These are phyloP conservation scores for Metarhizium rileyi DNA, from an alignment of 2,329 filamentous ascomycete species.

Conservation along the genomic window DNA sequence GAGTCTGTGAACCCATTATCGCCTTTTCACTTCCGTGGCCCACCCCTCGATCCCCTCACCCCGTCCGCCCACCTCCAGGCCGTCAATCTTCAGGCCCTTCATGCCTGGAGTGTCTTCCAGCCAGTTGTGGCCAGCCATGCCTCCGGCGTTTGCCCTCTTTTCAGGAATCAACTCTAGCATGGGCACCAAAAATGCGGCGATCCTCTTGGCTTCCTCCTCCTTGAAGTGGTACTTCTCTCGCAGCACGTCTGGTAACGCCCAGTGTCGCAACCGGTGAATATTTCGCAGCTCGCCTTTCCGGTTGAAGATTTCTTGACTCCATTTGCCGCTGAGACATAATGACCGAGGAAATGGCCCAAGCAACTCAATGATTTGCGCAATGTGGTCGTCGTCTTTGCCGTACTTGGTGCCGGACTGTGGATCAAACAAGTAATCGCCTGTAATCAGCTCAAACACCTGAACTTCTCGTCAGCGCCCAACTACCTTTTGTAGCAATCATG, in stretches of 20 bases:
- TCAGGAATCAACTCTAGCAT: slow-evolving; percentile 88
- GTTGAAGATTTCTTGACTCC: slow-evolving; percentile 98
- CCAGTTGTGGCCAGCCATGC: slow-evolving; percentile 82
- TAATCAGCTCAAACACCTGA: slow-evolving; percentile 94
- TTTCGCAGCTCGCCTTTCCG: slow-evolving; percentile 94
- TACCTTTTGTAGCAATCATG: neutral
- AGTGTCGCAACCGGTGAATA: slow-evolving; percentile 91
- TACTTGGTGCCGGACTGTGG: slow-evolving; percentile 98
- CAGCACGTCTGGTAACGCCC: slow-evolving; percentile 87
- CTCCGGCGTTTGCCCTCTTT: slow-evolving; percentile 86
- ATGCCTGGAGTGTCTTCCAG: slow-evolving; percentile 81
- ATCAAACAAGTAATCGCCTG: slow-evolving; percentile 96
- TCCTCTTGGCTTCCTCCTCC: slow-evolving; percentile 65
- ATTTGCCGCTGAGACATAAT: slow-evolving; percentile 85
- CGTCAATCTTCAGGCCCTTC: slow-evolving; percentile 65
- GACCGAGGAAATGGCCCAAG: slow-evolving; percentile 89
- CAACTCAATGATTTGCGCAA: slow-evolving; percentile 96
- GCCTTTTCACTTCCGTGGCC: slow-evolving; percentile 79
- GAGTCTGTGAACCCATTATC: slow-evolving; percentile 34
- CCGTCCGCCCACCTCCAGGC: slow-evolving; percentile 65
- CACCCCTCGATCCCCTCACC: slow-evolving; percentile 94
- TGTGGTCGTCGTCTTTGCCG: slow-evolving; percentile 98
- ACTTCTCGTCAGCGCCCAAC: neutral
- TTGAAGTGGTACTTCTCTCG: slow-evolving; percentile 95
- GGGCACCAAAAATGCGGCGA: slow-evolving; percentile 74